phyloP scores from a whole-genome alignment of 805 yeast genomes.

The Lachancea kluyveri region DNA sequence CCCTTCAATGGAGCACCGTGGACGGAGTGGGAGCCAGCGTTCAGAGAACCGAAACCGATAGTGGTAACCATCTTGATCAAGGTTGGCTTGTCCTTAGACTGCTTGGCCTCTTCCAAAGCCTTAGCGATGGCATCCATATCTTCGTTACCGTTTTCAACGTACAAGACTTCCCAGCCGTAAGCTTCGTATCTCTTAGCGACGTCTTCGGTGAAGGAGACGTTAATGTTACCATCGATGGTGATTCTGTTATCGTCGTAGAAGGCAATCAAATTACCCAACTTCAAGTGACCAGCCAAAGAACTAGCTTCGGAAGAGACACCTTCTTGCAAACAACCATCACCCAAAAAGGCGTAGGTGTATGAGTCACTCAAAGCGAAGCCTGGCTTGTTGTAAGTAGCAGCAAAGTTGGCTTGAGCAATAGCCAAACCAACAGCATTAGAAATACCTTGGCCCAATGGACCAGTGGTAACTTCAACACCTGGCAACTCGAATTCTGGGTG shows the following conservation, averaged over 20 bases:
- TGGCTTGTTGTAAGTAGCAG: conserved; percentile 92
- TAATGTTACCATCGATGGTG: conserved; percentile 92
- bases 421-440: conserved; percentile 95
- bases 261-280: conserved; percentile 88
- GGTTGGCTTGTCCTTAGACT: conserved; percentile 74
- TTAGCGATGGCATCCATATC: conserved; percentile 64
- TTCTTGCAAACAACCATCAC: conserved; percentile 98
- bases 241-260: conserved; percentile 96
- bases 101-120: conserved; percentile 80
- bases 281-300: conserved; percentile 93
- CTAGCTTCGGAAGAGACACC: conserved; percentile 94
- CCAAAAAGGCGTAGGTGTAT: conserved; percentile 74
- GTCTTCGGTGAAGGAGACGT: conserved; percentile 88
- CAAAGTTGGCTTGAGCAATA: conserved; percentile 85
- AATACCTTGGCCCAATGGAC: conserved; percentile 98
- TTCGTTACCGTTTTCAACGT: conserved; percentile 74
- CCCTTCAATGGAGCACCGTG: conserved; percentile 96
- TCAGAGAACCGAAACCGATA: conserved; percentile 88
- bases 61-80: conserved; percentile 83
- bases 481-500: conserved; percentile 93
- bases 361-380: conserved; percentile 64
- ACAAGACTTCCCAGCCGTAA: conserved; percentile 87
- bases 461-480: conserved; percentile 96
- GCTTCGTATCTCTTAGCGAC: conserved; percentile 79
- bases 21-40: conserved; percentile 82